phyloP scores from a whole-genome alignment of 345 rosid genomes.

The Ceriops decandra region DNA sequence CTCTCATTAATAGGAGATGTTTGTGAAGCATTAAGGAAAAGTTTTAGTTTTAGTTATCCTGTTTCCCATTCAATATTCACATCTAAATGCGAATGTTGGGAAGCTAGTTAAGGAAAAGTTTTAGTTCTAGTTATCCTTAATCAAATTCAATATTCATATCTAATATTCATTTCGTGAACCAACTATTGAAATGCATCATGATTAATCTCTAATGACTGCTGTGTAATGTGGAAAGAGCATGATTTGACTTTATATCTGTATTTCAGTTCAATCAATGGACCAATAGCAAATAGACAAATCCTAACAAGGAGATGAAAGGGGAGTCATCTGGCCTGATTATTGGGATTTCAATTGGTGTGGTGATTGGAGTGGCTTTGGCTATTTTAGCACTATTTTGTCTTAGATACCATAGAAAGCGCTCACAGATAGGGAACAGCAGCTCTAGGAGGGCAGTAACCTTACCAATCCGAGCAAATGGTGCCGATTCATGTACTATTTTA shows the following conservation, averaged over 20 bases:
- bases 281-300: conserved; percentile 25
- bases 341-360: conserved; percentile 88
- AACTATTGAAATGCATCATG: neutral
- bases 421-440: conserved; percentile 88
- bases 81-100: neutral
- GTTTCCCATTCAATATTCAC: conserved; percentile 4
- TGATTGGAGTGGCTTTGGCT: conserved; percentile 84
- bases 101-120: conserved; percentile 5
- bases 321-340: conserved; percentile 79
- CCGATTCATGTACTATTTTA: conserved; percentile 58
- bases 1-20: no score
- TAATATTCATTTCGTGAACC: neutral
- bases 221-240: neutral
- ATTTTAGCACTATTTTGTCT: conserved; percentile 50
- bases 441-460: conserved; percentile 70
- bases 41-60: conserved; percentile 10
- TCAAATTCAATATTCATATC: conserved; percentile 6
- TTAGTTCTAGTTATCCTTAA: conserved; percentile 6
- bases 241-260: conserved; percentile 19
- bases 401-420: conserved; percentile 64
- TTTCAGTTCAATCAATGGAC: conserved; percentile 51
- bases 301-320: conserved; percentile 56
- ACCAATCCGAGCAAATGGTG: conserved; percentile 81
- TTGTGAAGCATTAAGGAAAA: conserved; percentile 1
- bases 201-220: conserved; percentile 7